These are phyloP conservation scores for Penicillium pancosmium DNA, from an alignment of 495 filamentous ascomycete species.

Conservation along the genomic window DNA sequence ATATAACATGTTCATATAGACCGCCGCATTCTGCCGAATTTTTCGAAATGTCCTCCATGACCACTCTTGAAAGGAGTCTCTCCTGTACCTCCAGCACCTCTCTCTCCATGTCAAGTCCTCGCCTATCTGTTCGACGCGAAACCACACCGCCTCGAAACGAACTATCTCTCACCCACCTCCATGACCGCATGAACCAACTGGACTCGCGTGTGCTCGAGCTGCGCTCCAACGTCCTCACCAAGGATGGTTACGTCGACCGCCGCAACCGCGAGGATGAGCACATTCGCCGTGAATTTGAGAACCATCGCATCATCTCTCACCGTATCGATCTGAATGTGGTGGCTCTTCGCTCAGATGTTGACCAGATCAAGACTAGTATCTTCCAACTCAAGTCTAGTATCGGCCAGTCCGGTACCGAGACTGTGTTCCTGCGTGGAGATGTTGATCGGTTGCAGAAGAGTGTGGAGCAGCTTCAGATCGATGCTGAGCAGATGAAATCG, in stretches of 20 bases:
- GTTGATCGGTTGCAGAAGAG: constrained; percentile 45
- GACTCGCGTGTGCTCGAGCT: constrained; percentile 45
- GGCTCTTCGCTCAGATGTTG: constrained; percentile 40
- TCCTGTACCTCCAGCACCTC: constrained; percentile 45
- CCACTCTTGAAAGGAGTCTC: constrained; percentile 45
- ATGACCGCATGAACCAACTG: constrained; percentile 43
- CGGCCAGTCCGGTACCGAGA: constrained; percentile 40
- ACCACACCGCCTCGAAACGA: constrained; percentile 39
- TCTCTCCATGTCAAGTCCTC: constrained; percentile 43
- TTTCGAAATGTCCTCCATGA: constrained; percentile 33
- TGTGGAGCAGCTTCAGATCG: constrained; percentile 40
- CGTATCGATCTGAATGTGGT: constrained; percentile 47
- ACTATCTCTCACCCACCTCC: constrained; percentile 35
- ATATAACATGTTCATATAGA: constrained; percentile 1
- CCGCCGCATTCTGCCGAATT: background rate
- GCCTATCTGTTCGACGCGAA: constrained; percentile 39
- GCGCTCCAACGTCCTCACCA: constrained; percentile 40
- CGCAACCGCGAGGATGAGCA: constrained; percentile 48
- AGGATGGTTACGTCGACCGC: constrained; percentile 44
- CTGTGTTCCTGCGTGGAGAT: constrained; percentile 41
- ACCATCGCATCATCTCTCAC: constrained; percentile 37
- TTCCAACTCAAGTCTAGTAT: constrained; percentile 39
- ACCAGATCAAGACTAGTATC: constrained; percentile 41
- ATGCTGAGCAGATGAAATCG: constrained; percentile 36
- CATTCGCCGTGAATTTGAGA: constrained; percentile 45